Conservation (phyloP, 768 basidiomycete species). For the Jaapia argillacea region DNA sequence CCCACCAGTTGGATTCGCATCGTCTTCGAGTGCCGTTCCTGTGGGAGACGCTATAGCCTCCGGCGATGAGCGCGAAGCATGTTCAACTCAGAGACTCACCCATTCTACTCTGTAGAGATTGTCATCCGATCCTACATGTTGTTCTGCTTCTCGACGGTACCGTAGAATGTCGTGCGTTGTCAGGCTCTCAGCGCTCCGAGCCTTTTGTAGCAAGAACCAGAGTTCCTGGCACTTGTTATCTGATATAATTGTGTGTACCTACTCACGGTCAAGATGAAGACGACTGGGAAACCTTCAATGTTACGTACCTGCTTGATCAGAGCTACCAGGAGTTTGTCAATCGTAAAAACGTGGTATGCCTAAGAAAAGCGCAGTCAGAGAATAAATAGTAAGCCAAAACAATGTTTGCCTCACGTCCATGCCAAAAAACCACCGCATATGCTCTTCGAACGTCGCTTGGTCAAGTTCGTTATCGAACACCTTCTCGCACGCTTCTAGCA, state of each 20-base stretch:
- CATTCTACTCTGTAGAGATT: constrained; percentile 73
- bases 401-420: constrained; percentile 47
- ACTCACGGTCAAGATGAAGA: no score
- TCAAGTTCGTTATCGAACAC: constrained; percentile 91
- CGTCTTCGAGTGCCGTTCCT: constrained; percentile 46
- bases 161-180: constrained; percentile 60
- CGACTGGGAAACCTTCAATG: neutral
- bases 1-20: constrained; percentile 56
- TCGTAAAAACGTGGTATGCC: constrained; percentile 87
- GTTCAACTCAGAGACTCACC: constrained; percentile 39
- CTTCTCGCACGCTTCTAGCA: constrained; percentile 87
- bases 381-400: constrained; percentile 1
- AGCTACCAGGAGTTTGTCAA: constrained; percentile 86
- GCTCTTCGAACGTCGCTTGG: constrained; percentile 87
- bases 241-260: constrained; percentile 81
- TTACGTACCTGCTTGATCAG: constrained; percentile 81
- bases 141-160: constrained; percentile 75
- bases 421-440: constrained; percentile 90
- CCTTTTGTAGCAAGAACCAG: constrained; percentile 62
- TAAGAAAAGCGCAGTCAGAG: constrained; percentile 30
- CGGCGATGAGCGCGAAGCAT: neutral
- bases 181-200: constrained; percentile 40
- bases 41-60: no score
- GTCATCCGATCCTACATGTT: constrained; percentile 63
- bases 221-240: constrained; percentile 86